These are phyloP conservation scores for Thozetella sp. DNA, from an alignment of 495 filamentous ascomycete species.

Conservation along the genomic window DNA sequence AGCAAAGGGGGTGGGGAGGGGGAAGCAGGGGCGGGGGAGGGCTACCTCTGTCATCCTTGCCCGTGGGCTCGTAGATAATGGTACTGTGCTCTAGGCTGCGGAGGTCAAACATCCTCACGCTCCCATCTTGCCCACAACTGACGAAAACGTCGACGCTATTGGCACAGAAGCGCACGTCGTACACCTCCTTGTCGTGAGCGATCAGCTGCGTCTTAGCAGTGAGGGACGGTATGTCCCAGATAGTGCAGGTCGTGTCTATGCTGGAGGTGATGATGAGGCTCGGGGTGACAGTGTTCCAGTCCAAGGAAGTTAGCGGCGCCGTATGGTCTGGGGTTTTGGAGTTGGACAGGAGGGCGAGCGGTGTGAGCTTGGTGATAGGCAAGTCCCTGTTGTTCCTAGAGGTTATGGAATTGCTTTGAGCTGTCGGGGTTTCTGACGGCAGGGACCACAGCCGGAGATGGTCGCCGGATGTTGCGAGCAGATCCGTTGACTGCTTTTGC, in stretches of 20 bases:
- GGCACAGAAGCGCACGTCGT: conserved; percentile 96
- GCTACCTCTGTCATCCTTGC: conserved; percentile 83
- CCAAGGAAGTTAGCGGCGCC: conserved; percentile 90
- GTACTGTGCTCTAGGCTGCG: conserved; percentile 96
- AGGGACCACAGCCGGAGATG: conserved; percentile 96
- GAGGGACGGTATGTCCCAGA: conserved; percentile 98
- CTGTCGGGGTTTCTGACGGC: conserved; percentile 52
- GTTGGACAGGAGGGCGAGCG: conserved; percentile 91
- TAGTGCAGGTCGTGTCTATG: conserved; percentile 99
- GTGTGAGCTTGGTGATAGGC: conserved; percentile 84
- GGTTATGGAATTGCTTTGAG: conserved; percentile 74
- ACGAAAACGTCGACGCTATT: conserved; percentile 97
- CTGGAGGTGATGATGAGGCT: conserved; percentile 98
- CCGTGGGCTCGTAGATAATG: conserved; percentile 97
- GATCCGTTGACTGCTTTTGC: conserved; percentile 93
- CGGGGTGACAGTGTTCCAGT: conserved; percentile 97
- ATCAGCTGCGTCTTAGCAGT: conserved; percentile 99
- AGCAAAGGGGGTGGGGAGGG: not conserved
- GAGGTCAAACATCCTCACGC: conserved; percentile 98
- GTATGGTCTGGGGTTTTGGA: conserved; percentile 98
- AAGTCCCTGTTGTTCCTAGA: conserved; percentile 63
- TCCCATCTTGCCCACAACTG: conserved; percentile 95
- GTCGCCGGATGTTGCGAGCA: conserved; percentile 95
- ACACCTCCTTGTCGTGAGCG: conserved; percentile 98
- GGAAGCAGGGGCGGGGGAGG: not conserved